A percentile compares a stretch with the other conserved stretches of the same genome.
Evolutionary conservation across 1,139 yeast genomes (phyloP).

Genomic region (Taphrina pruni): DNA sequence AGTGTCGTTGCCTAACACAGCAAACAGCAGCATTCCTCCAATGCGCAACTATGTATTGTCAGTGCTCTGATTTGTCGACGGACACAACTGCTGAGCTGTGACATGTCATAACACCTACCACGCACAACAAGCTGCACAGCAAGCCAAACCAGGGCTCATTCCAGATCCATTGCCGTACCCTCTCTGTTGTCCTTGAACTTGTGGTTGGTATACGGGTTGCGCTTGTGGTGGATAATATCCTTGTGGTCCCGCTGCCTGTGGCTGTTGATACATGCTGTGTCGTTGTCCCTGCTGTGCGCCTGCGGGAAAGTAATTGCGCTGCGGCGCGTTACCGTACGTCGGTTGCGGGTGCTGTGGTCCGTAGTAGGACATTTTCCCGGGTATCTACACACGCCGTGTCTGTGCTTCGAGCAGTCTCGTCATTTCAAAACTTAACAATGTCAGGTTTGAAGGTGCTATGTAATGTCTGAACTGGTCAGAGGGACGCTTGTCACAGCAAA

Average conservation of each 20-base stretch:
- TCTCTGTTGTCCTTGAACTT: not conserved
- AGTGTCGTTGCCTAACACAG: not conserved
- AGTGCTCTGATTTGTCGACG: not conserved
- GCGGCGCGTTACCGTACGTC: constrained; percentile 10
- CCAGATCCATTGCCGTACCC: constrained; percentile 3
- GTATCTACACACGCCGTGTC: not conserved
- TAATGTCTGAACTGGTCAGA: too few relatives aligned
- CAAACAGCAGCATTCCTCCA: constrained; percentile 20
- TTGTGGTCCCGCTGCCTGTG: not conserved
- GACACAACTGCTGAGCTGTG: not conserved
- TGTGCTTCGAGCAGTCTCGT: not conserved
- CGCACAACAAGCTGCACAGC: constrained; percentile 23
- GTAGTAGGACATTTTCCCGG: not conserved
- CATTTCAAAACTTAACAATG: too few relatives aligned
- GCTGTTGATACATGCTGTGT: not conserved
- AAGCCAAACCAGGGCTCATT: constrained; percentile 4
- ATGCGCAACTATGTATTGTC: constrained; percentile 10
- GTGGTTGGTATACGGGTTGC: constrained; percentile 3
- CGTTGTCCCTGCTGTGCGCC: not conserved
- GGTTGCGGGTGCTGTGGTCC: constrained; percentile 8
- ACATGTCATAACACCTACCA: constrained; percentile 1
- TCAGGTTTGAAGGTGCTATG: too few relatives aligned
- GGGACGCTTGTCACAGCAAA: too few relatives aligned
- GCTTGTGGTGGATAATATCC: constrained; percentile 8
- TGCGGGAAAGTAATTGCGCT: constrained; percentile 2